Conservation (phyloP, 1,284 basidiomycete species). For the Ceratobasidium sp. region DNA sequence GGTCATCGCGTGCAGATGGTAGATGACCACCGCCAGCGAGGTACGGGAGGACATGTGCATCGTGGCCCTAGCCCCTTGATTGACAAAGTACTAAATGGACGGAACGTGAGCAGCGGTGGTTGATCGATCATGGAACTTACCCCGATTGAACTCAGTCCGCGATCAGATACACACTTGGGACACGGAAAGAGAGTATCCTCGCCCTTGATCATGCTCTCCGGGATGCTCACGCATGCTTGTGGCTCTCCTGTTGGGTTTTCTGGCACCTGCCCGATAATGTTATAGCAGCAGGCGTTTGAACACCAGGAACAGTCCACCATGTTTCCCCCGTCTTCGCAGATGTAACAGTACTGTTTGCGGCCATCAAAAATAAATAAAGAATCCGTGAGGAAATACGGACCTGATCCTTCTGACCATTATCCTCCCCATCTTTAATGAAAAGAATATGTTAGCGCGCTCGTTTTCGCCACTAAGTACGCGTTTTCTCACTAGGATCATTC, state of each 20-base stretch:
- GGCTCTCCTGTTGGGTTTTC: background rate
- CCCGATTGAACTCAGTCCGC: background rate
- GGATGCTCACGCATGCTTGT: constrained; percentile 6
- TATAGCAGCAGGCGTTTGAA: constrained; percentile 5
- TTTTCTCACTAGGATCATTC: no score
- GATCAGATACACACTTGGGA: background rate
- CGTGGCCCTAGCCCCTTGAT: constrained; percentile 1
- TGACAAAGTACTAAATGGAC: constrained; percentile 10
- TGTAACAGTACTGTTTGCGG: constrained; percentile 26
- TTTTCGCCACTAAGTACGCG: no score
- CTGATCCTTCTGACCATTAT: no score
- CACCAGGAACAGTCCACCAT: constrained; percentile 10
- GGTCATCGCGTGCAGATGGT: background rate
- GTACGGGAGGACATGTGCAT: background rate
- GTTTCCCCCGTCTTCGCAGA: constrained; percentile 21
- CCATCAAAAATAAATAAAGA: no score
- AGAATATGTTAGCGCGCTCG: no score
- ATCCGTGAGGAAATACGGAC: no score
- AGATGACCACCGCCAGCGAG: constrained; percentile 3
- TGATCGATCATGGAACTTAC: no score
- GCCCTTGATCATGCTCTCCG: constrained; percentile 9
- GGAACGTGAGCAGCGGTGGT: background rate
- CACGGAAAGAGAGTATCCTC: background rate
- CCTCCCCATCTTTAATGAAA: no score
- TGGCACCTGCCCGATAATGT: background rate